Evolutionary conservation across 148 eudicot species (phyloP).

Genomic region (Talinum fruticosum): DNA sequence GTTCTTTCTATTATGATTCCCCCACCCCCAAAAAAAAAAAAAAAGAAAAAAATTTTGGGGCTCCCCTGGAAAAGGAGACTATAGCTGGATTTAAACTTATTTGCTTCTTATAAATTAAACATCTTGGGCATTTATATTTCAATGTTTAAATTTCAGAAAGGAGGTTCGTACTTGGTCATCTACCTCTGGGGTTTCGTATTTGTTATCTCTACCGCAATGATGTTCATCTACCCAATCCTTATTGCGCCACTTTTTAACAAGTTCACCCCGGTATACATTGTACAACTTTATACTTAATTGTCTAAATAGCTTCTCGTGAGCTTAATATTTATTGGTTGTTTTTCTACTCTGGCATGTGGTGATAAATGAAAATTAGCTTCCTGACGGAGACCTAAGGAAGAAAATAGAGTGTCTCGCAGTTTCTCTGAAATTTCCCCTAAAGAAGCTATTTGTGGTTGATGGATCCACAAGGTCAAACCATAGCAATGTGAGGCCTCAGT

Average conservation of each 20-base stretch:
- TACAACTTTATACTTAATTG: not conserved
- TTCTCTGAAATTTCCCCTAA: conserved; percentile 81
- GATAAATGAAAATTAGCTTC: conserved; percentile 72
- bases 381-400: conserved; percentile 70
- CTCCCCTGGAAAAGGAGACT: not conserved
- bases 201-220: conserved; percentile 78
- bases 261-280: conserved; percentile 79
- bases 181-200: conserved; percentile 96
- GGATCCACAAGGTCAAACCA: conserved; percentile 97
- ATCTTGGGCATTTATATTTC: not conserved
- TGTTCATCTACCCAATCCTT: conserved; percentile 80
- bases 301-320: conserved; percentile 5
- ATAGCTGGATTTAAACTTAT: not conserved
- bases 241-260: conserved; percentile 96
- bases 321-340: not conserved
- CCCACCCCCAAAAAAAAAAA: no score
- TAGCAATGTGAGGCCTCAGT: conserved; percentile 76
- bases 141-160: conserved; percentile 66
- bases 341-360: conserved; percentile 19
- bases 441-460: conserved; percentile 95
- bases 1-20: no score
- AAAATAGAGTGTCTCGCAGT: conserved; percentile 88
- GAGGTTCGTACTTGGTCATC: conserved; percentile 93
- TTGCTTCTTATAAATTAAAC: not conserved
- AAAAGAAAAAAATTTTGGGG: no score